Conservation (phyloP, 2,329 filamentous ascomycete genomes). For the Alternaria arborescens region DNA sequence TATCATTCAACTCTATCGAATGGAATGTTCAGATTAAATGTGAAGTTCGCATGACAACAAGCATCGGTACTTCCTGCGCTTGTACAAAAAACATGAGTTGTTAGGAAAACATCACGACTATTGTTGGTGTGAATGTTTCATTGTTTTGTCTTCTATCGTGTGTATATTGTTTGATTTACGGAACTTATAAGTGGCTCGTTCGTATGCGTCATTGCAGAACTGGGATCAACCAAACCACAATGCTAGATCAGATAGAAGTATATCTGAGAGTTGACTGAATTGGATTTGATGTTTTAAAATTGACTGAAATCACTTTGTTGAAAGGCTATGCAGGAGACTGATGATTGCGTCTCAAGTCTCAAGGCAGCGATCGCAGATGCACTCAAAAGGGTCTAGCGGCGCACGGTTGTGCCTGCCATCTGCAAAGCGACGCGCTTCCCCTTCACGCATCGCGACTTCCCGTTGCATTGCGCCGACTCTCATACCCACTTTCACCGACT, state of each 20-base stretch:
- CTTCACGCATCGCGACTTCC: conserved; percentile 46
- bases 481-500: conserved; percentile 28
- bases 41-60: background rate
- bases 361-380: background rate
- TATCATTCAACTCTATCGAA: conserved; percentile 3
- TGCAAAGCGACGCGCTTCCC: conserved; percentile 42
- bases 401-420: conserved; percentile 37
- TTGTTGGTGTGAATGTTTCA: too few species aligned
- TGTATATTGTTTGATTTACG: background rate
- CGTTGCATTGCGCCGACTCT: conserved; percentile 32
- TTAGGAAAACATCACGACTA: too few species aligned
- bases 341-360: background rate
- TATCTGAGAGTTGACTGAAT: background rate
- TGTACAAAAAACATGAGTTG: background rate
- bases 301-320: too few species aligned
- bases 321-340: too few species aligned
- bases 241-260: background rate
- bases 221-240: background rate
- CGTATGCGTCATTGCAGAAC: background rate
- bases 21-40: background rate
- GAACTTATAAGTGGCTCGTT: background rate
- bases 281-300: background rate
- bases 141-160: background rate
- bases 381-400: conserved; percentile 20
- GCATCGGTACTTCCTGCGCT: background rate